These are phyloP conservation scores for Rhodamnia argentea DNA, from an alignment of 345 rosid species.

Conservation along the genomic window DNA sequence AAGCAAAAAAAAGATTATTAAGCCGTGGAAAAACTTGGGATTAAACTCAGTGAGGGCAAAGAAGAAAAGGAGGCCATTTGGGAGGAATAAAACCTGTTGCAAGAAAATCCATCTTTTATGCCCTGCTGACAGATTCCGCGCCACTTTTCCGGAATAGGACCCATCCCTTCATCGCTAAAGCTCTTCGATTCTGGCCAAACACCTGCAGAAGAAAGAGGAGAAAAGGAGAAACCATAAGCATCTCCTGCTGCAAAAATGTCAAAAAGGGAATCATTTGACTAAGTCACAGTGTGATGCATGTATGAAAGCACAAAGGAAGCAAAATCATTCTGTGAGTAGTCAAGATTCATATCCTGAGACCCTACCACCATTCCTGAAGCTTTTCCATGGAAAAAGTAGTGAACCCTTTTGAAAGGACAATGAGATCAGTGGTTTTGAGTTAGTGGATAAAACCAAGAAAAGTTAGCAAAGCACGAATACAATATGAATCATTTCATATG, in stretches of 20 bases:
- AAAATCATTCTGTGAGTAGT: not conserved
- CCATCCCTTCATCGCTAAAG: constrained; percentile 7
- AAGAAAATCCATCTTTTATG: not conserved
- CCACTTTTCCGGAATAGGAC: constrained; percentile 15
- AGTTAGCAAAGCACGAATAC: not conserved
- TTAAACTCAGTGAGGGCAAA: not conserved
- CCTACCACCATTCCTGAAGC: not conserved
- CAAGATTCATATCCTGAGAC: not conserved
- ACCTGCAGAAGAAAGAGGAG: not conserved
- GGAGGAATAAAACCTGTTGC: constrained; percentile 3
- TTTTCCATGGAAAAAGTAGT: not conserved
- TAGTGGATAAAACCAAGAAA: not conserved
- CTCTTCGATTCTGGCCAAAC: constrained; percentile 27
- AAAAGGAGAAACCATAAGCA: not conserved
- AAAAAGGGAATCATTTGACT: not conserved
- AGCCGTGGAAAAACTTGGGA: not conserved
- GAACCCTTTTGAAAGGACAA: not conserved
- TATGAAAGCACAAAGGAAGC: too few relatives aligned
- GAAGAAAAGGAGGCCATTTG: not conserved
- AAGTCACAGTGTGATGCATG: not conserved
- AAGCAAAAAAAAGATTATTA: not conserved
- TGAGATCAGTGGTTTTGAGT: not conserved
- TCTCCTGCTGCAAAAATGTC: not conserved
- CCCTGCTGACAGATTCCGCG: constrained; percentile 4
- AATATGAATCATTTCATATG: not conserved